phyloP scores from a whole-genome alignment of 1,139 yeast species.

The Saccharomyces hybrid region DNA sequence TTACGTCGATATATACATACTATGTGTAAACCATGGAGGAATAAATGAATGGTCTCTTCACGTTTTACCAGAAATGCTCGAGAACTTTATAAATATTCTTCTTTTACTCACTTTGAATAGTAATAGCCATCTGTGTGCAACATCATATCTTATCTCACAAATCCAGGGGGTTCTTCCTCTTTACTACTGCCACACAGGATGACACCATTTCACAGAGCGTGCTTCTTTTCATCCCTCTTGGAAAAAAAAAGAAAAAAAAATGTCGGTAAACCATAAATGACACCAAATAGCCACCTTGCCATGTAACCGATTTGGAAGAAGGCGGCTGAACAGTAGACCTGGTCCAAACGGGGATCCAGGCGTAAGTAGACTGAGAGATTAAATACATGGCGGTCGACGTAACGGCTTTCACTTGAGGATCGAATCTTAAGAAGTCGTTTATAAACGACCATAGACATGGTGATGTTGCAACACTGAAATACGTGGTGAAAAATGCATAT shows the following conservation, averaged over 20 bases:
- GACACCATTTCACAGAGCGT: slow-evolving; percentile 50
- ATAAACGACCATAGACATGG: slow-evolving; percentile 35
- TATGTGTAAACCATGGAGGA: not conserved
- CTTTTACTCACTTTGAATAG: slow-evolving; percentile 13
- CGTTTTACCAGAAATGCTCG: not conserved
- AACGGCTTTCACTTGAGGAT: slow-evolving; percentile 34
- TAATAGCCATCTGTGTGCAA: slow-evolving; percentile 23
- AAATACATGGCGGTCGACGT: slow-evolving; percentile 34
- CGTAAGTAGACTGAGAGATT: slow-evolving; percentile 32
- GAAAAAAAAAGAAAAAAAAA: slow-evolving; percentile 51
- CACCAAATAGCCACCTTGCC: slow-evolving; percentile 46
- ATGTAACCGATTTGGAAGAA: slow-evolving; percentile 44
- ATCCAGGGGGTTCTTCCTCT: slow-evolving; percentile 28
- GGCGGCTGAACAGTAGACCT: slow-evolving; percentile 55
- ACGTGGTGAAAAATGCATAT: slow-evolving; percentile 30
- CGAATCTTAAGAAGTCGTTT: slow-evolving; percentile 34
- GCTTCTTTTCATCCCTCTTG: slow-evolving; percentile 48
- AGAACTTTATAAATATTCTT: not conserved
- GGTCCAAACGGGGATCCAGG: slow-evolving; percentile 37
- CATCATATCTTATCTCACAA: slow-evolving; percentile 22
- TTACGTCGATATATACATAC: not conserved
- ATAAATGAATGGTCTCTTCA: not conserved
- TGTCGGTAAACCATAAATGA: slow-evolving; percentile 46
- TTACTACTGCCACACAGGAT: slow-evolving; percentile 30
- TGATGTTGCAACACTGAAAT: slow-evolving; percentile 32